Evolutionary conservation across 257 asterid species (phyloP), one percentile per base, ranked within the genome.

Genomic region (Avicennia marina): DNA sequence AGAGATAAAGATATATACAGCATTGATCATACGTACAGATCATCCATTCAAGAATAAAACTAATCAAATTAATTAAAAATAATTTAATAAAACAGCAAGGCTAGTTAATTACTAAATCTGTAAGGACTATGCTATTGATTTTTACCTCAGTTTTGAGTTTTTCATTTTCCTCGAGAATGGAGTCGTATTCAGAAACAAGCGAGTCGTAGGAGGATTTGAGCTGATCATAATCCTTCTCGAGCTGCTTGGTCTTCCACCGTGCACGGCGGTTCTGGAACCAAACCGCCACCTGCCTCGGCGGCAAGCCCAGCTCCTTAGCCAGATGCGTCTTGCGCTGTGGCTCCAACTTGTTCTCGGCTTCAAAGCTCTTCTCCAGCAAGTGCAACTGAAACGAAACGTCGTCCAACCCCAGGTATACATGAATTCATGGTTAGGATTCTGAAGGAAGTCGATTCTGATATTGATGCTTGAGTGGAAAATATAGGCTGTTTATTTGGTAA

Each of bases 191-290:
- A 70, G 86, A 73, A 41, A 61, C 68, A 59, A 91, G 97, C 40
- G 97, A 81, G 31, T 91, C 95, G 39, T 81, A 91, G 17, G 95
- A 80, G 58, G 97, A 80, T 60, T 89, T 88, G 25, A 91, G 93
- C 62, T 83, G 86, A 75, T 86, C 95, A 33, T 79, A 91, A 46
- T 91, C 98, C 73, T 84, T 83, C 75, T 91, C 98, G 0, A 91
- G 89, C 80, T 86, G 95, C 68, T 89, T 91, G 36, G 95, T 85
- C 87, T 91, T 91, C 95, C 97, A 91, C 72, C 98, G 76, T 3
- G 98, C 98, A 11, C 98, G 98, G 75, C 98, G 98, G 87, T 91
- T 91, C 70, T 91, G 98, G 79, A 91, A 91, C 98, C 98, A 91
- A 48, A 91, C 94, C 18, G 98, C 98, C 81, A 91, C 98, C 89